These are phyloP conservation scores for Talaromyces ruber DNA, from an alignment of 495 filamentous ascomycete species.

Conservation along the genomic window DNA sequence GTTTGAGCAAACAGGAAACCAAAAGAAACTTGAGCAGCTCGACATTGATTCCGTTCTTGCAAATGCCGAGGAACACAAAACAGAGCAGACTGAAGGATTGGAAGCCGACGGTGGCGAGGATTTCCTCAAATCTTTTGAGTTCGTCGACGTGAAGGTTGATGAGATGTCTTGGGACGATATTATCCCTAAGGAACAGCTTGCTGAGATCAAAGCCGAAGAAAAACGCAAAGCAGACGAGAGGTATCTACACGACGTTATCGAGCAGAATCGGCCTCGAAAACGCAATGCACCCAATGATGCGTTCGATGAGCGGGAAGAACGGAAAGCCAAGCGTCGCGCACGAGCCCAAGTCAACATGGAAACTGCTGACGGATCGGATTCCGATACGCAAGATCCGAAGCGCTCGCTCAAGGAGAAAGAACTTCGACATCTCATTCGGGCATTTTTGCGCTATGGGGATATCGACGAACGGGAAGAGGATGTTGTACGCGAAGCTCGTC, in stretches of 20 bases:
- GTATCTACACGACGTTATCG: slow-evolving; percentile 73
- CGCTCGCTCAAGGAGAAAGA: slow-evolving; percentile 85
- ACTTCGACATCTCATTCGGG: slow-evolving; percentile 77
- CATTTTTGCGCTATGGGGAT: slow-evolving; percentile 80
- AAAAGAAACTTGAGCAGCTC: slow-evolving; percentile 93
- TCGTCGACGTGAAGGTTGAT: slow-evolving; percentile 90
- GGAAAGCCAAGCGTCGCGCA: slow-evolving; percentile 86
- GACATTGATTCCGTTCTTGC: slow-evolving; percentile 96
- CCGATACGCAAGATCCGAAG: slow-evolving; percentile 65
- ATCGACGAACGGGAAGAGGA: slow-evolving; percentile 81
- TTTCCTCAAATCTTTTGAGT: slow-evolving; percentile 81
- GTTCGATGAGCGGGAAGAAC: slow-evolving; percentile 68
- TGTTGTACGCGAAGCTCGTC: slow-evolving; percentile 72
- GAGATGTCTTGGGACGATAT: slow-evolving; percentile 95
- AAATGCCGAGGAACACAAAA: slow-evolving; percentile 92
- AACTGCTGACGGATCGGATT: slow-evolving; percentile 47
- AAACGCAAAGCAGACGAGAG: slow-evolving; percentile 72
- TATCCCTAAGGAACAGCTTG: slow-evolving; percentile 88
- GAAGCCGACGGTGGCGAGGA: slow-evolving; percentile 89
- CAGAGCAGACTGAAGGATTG: slow-evolving; percentile 80
- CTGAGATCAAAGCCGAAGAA: slow-evolving; percentile 80
- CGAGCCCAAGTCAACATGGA: slow-evolving; percentile 61
- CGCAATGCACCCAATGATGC: slow-evolving; percentile 61
- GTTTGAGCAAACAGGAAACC: slow-evolving; percentile 94
- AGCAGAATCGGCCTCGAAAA: slow-evolving; percentile 81